phyloP scores from a whole-genome alignment of 495 filamentous ascomycete species.

The Penicillium fimorum region DNA sequence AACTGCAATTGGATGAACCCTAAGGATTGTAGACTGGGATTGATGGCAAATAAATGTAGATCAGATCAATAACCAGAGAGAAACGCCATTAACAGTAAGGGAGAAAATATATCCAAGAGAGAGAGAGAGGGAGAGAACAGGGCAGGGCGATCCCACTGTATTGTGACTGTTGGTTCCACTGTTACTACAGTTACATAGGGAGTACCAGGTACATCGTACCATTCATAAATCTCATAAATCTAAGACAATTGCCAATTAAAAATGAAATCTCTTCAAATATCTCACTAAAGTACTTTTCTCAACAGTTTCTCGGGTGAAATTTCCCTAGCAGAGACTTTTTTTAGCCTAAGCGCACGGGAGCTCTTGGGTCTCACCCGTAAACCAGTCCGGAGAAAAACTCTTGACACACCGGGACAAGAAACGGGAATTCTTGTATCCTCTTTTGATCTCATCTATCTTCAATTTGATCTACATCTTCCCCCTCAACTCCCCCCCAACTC shows the following conservation, averaged over 20 bases:
- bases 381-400: conserved; percentile 4
- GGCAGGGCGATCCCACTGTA: background rate
- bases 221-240: too few species aligned
- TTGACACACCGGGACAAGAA: conserved; percentile 1
- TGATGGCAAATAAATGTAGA: background rate
- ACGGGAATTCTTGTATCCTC: background rate
- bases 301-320: conserved; percentile 1
- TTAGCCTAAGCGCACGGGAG: background rate
- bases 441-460: background rate
- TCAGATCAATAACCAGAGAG: background rate
- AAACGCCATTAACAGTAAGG: background rate
- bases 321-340: conserved; percentile 3
- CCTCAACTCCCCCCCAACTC: background rate
- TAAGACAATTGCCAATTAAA: background rate
- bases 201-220: background rate
- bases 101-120: background rate
- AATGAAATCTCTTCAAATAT: background rate
- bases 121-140: background rate
- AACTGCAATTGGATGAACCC: background rate
- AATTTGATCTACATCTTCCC: background rate
- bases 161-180: background rate
- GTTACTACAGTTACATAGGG: background rate
- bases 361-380: background rate
- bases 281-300: background rate
- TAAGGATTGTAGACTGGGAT: background rate